Percentiles rank a stretch among this genome's conserved stretches.
phyloP scores from a whole-genome alignment of 805 yeast genomes.

The Dipodascopsis uninucleata region DNA sequence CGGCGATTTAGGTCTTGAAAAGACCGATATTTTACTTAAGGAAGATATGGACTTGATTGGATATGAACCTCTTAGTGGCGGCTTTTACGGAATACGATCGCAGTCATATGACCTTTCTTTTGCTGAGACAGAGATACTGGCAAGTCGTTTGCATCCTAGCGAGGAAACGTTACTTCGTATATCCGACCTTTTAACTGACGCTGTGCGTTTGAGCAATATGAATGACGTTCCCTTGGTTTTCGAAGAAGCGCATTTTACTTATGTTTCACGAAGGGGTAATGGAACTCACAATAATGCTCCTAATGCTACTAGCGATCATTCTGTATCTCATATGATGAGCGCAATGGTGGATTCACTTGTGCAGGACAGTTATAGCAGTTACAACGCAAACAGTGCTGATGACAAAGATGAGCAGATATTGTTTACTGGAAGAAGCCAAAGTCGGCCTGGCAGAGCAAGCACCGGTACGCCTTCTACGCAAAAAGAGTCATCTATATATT shows the following conservation, averaged over 20 bases:
- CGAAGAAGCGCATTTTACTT: conserved; percentile 9
- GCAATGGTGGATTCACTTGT: conserved; percentile 27
- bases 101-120: conserved; percentile 6
- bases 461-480: no score
- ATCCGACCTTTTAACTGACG: conserved; percentile 18
- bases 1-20: conserved; percentile 4
- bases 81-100: conserved; percentile 12
- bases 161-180: conserved; percentile 16
- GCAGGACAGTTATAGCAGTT: no score
- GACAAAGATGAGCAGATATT: no score
- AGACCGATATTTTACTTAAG: conserved; percentile 15
- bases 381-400: no score
- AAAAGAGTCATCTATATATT: no score
- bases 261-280: no score
- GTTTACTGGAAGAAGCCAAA: no score
- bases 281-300: no score
- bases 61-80: conserved; percentile 14
- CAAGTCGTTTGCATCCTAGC: conserved; percentile 18
- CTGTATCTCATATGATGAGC: conserved; percentile 19
- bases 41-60: conserved; percentile 26
- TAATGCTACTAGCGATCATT: no score
- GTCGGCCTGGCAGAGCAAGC: no score
- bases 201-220: conserved; percentile 5
- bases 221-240: conserved; percentile 14
- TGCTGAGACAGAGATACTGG: conserved; percentile 8